Evolutionary conservation across 2,329 filamentous ascomycete genomes (phyloP).

Genomic region (Fusarium xylarioides): DNA sequence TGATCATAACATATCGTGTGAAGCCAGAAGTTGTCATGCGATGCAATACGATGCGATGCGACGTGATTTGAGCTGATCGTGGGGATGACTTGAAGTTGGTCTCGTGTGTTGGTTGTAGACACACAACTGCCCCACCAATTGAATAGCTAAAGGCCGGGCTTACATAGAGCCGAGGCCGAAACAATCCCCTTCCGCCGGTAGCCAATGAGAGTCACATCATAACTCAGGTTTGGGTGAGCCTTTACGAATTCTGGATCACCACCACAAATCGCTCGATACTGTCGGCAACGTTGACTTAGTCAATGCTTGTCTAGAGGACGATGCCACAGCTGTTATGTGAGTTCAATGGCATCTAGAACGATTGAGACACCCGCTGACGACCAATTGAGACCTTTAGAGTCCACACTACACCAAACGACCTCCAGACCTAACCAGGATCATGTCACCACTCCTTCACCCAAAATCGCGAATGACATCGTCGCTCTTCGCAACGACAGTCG

Average conservation of each 20-base stretch:
- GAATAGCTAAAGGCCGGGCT: conserved; percentile 11
- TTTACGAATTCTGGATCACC: conserved; percentile 36
- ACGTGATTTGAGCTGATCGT: neutral
- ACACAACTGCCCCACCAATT: conserved; percentile 10
- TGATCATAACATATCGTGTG: conserved; percentile 42
- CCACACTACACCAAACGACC: conserved; percentile 20
- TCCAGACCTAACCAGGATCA: conserved; percentile 50
- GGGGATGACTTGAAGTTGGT: conserved; percentile 3
- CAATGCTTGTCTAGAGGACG: conserved; percentile 34
- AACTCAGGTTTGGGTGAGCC: conserved; percentile 35
- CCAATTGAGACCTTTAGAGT: conserved; percentile 43
- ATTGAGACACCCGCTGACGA: conserved; percentile 27
- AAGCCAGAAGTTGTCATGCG: neutral
- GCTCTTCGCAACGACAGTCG: conserved; percentile 91
- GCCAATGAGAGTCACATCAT: conserved; percentile 37
- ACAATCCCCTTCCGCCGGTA: conserved; percentile 16
- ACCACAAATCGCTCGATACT: conserved; percentile 42
- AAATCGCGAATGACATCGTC: conserved; percentile 92
- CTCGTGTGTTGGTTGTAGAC: conserved; percentile 14
- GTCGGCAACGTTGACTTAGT: conserved; percentile 36
- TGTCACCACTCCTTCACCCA: conserved; percentile 92
- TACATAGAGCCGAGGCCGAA: conserved; percentile 20
- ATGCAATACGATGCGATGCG: neutral
- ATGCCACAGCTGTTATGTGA: conserved; percentile 41
- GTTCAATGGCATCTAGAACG: conserved; percentile 36